Base-by-base conservation (phyloP, 2,329 filamentous ascomycete species). In the Cladosporium phlei region DNA sequence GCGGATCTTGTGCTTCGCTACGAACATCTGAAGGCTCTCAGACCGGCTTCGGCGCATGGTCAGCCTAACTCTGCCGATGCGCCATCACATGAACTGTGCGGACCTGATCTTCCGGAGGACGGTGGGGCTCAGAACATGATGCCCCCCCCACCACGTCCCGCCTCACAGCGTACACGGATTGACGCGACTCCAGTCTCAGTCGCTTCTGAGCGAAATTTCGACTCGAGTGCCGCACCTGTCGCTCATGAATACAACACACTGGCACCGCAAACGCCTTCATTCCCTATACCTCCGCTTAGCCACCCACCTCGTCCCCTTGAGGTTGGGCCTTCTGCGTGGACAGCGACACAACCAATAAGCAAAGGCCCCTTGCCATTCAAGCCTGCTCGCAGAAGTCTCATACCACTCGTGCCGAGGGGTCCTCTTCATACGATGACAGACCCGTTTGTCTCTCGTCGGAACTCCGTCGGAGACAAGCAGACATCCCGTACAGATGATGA, bases 241-340 rank as follows among this genome's bases (percentile, higher is more conserved):
- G n/a, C n/a, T n/a, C n/a, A n/a, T n/a, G n/a, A n/a, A n/a, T n/a
- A 33, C 30, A 33, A 7, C 9, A 25, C 6, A 25, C 30, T 17
- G n/a, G 8, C 5, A 28, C 39, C 29, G 9, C 44, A 47, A 9
- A 47, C 44, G 8, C 44, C 44, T 19, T 19, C 21, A 17, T n/a
- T 22, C 8, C 28, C 29, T 19, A 19, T 17, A 10, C 19, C 12
- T 10, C 27, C 22, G 14, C 3, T n/a, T 21, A 17, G 19, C 6
- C 25, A 24, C n/a, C 44, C 44, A 16, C 44, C 35, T 12, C n/a
- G 16, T 7, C 35, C 35, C 20, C 11, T 27, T 11, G 21, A 38
- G 21, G 44, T 47, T 22, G 44, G 44, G n/a, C 37, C 44, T 2
- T 38, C 35, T 19, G 44, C 44, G 16, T 47, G 44, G 44, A 22